Percentiles rank a stretch among this genome's conserved stretches.
phyloP scores from a whole-genome alignment of 768 basidiomycete genomes.

The Tricholoma hemisulphureum region DNA sequence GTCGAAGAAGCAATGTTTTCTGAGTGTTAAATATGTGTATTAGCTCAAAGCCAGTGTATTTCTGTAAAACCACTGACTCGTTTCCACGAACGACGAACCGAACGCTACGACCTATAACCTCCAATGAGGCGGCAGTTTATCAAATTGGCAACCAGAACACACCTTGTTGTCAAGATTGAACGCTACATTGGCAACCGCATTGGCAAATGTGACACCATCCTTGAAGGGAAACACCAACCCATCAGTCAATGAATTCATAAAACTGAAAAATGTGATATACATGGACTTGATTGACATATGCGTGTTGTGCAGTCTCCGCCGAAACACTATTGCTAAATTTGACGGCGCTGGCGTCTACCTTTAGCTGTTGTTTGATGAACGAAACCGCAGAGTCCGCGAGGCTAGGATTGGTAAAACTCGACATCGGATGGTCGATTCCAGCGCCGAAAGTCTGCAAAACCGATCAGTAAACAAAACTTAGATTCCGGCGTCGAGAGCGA shows the following conservation, averaged over 20 bases:
- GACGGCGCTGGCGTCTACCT: conserved; percentile 14
- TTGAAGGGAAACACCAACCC: not conserved
- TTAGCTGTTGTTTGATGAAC: conserved; percentile 25
- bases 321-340: conserved; percentile 18
- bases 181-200: conserved; percentile 21
- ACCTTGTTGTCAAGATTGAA: conserved; percentile 16
- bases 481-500: not conserved
- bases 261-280: conserved; percentile 6
- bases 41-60: too few relatives aligned
- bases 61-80: conserved; percentile 23
- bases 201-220: conserved; percentile 18
- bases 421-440: conserved; percentile 31
- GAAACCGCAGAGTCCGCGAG: conserved; percentile 25
- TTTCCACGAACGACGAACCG: conserved; percentile 46
- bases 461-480: not conserved
- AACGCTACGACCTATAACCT: conserved; percentile 35
- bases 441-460: conserved; percentile 28
- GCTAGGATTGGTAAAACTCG: conserved; percentile 20
- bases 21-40: conserved; percentile 3
- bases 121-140: not conserved
- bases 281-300: conserved; percentile 21
- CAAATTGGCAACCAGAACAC: not conserved
- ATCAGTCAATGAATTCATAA: not conserved
- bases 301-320: conserved; percentile 16
- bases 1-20: conserved; percentile 30